These are phyloP conservation scores for Nemophila menziesii DNA, from an alignment of 257 asterid species.

Conservation along the genomic window DNA sequence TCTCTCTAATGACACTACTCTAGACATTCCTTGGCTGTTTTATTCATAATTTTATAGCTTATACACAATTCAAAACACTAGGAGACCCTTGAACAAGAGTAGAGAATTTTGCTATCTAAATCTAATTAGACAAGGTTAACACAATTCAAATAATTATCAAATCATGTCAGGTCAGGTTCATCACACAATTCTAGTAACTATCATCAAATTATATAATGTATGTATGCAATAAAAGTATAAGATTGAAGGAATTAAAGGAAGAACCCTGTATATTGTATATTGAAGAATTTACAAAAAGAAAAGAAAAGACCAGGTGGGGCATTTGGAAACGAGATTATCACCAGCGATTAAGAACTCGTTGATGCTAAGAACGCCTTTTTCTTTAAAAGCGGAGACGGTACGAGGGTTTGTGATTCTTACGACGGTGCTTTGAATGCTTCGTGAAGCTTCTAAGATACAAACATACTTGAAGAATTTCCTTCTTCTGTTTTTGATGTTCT, in stretches of 20 bases:
- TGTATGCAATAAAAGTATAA: background rate
- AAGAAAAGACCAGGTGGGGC: constrained; percentile 99
- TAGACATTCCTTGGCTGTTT: constrained; percentile 26
- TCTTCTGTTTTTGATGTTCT: background rate
- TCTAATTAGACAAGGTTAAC: background rate
- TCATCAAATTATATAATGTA: background rate
- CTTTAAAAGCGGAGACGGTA: constrained; percentile 94
- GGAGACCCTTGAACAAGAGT: background rate
- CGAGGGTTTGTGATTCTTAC: constrained; percentile 86
- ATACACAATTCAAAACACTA: background rate
- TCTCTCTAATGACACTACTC: constrained; percentile 38
- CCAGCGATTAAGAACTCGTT: constrained; percentile 88
- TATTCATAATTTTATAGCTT: background rate
- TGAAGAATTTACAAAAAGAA: too few species aligned
- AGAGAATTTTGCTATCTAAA: background rate
- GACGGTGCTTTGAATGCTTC: constrained; percentile 79
- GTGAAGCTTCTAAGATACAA: constrained; percentile 60
- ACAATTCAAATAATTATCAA: background rate
- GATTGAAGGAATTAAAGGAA: constrained; percentile 5
- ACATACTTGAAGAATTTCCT: too few species aligned
- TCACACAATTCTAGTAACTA: background rate
- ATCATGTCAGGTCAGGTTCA: too few species aligned
- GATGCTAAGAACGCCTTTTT: constrained; percentile 91
- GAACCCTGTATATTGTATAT: too few species aligned
- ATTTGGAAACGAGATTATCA: constrained; percentile 92